Evolutionary conservation across 352 stramenopile genomes (phyloP), one percentile per base, ranked within the genome.

Genomic region (Pythium guiyangense): DNA sequence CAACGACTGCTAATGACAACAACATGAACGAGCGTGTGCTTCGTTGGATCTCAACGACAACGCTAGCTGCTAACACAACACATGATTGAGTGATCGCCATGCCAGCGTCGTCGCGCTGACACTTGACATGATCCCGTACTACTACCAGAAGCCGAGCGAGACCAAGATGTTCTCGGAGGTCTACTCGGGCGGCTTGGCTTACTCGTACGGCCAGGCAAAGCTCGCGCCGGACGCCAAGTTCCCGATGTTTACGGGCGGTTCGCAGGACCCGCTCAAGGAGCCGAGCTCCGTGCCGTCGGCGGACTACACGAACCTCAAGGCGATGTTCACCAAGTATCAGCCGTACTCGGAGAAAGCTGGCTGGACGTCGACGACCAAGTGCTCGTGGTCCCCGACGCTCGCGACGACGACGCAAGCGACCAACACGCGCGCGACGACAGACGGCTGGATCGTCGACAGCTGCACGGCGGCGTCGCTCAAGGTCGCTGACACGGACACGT

Each of bases 51-150:
- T n/a, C n/a, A n/a, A n/a, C n/a, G n/a, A n/a, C n/a, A n/a, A n/a
- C n/a, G n/a, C n/a, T n/a, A n/a, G n/a, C n/a, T n/a, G n/a, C n/a
- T n/a, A n/a, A n/a, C n/a, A n/a, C n/a, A n/a, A n/a, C n/a, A n/a
- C n/a, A n/a, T n/a, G n/a, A n/a, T n/a, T n/a, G n/a, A n/a, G n/a
- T n/a, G n/a, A n/a, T n/a, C n/a, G n/a, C n/a, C n/a, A n/a, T n/a
- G n/a, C n/a, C n/a, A n/a, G n/a, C n/a, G n/a, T n/a, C n/a, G n/a
- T n/a, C n/a, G n/a, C n/a, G n/a, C n/a, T n/a, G n/a, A n/a, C n/a
- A n/a, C n/a, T n/a, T n/a, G n/a, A n/a, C 10, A 94, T 94, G 85
- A 46, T 94, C 48, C 71, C 73, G 39, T 95, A 95, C 57, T 57
- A 92, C 53, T 95, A n/a, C n/a, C n/a, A n/a, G n/a, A n/a, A n/a